Conservation (phyloP, 2,329 filamentous ascomycete species). For the Nigrograna mackinnonii region DNA sequence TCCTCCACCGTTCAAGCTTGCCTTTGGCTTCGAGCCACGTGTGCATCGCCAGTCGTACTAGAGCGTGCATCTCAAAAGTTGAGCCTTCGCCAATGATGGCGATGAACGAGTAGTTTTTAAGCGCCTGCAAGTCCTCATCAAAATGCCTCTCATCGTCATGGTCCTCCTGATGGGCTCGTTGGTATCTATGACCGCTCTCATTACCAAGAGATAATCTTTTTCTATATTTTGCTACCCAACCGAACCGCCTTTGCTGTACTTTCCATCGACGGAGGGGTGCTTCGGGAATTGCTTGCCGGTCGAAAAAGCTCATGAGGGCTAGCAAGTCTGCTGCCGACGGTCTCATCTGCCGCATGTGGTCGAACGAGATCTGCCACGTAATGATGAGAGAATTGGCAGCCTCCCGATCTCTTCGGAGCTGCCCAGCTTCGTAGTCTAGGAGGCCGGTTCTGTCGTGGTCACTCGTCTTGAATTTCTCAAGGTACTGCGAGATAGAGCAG, state of each 20-base stretch:
- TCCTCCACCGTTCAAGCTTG: conserved; percentile 5
- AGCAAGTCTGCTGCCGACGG: conserved; percentile 45
- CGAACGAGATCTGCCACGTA: conserved; percentile 34
- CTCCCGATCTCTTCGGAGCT: conserved; percentile 28
- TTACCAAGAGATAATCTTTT: no score
- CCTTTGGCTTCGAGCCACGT: not conserved
- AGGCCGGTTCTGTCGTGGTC: conserved; percentile 22
- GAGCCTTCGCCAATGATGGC: not conserved
- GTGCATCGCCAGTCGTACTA: not conserved
- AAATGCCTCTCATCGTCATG: no score
- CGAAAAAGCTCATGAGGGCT: conserved; percentile 37
- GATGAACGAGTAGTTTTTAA: conserved; percentile 24
- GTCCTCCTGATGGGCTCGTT: no score
- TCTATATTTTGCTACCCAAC: no score
- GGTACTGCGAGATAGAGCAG: conserved; percentile 31
- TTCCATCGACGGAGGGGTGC: conserved; percentile 17
- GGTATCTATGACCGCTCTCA: no score
- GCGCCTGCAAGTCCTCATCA: conserved; percentile 32
- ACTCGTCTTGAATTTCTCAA: conserved; percentile 41
- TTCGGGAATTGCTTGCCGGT: conserved; percentile 22
- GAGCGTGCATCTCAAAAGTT: not conserved
- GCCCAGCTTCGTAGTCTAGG: conserved; percentile 9
- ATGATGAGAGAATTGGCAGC: conserved; percentile 37
- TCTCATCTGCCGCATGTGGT: conserved; percentile 32
- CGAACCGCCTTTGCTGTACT: no score